These are phyloP conservation scores for Pseudohalonectria lignicola DNA, from an alignment of 2,329 filamentous ascomycete genomes.

Conservation along the genomic window DNA sequence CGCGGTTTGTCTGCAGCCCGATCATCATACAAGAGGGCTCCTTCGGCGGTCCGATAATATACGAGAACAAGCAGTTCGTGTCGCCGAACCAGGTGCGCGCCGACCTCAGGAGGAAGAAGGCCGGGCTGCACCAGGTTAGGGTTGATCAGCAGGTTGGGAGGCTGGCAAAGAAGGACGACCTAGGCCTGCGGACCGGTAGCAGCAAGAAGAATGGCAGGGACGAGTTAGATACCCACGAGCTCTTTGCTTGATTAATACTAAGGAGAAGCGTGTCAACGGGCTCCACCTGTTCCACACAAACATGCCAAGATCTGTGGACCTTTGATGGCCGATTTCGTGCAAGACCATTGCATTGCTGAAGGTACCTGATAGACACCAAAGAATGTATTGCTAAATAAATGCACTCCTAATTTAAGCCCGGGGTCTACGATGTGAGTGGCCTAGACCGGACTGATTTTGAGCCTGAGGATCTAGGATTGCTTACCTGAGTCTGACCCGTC, in stretches of 20 bases:
- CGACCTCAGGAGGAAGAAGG: conserved; percentile 67
- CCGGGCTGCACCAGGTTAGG: conserved; percentile 65
- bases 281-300: conserved; percentile 5
- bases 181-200: conserved; percentile 63
- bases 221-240: conserved; percentile 62
- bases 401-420: too few relatives aligned
- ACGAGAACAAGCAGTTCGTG: conserved; percentile 96
- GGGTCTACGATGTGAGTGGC: too few relatives aligned
- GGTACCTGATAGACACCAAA: too few relatives aligned
- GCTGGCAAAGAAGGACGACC: conserved; percentile 60
- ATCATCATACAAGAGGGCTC: conserved; percentile 92
- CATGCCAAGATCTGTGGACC: too few relatives aligned
- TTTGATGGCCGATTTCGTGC: too few relatives aligned
- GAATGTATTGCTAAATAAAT: too few relatives aligned
- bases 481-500: too few relatives aligned
- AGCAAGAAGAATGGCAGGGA: conserved; percentile 52
- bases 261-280: conserved; percentile 7
- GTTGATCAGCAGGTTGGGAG: conserved; percentile 65
- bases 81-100: conserved; percentile 88
- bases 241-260: conserved; percentile 64
- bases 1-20: conserved; percentile 83
- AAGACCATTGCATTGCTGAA: too few relatives aligned
- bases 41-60: conserved; percentile 93
- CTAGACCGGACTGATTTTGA: too few relatives aligned
- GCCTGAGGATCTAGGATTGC: too few relatives aligned